A percentile compares a stretch with the other conserved stretches of the same genome.
Conservation (phyloP, 257 asterid genomes). For the Craterostigma plantagineum region DNA sequence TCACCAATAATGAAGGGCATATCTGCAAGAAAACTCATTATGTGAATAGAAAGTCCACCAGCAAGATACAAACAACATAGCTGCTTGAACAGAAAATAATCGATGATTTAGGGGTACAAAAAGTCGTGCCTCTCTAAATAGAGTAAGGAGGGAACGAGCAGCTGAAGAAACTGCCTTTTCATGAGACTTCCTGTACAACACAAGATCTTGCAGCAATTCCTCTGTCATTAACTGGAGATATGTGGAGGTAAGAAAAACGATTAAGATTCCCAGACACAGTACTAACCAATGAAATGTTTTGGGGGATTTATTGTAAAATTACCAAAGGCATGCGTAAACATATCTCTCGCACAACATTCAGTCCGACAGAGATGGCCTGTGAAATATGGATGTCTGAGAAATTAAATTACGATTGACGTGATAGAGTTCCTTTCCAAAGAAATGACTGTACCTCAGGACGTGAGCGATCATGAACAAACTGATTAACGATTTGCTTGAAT, state of each 20-base stretch:
- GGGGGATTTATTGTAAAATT: background rate
- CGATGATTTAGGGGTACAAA: background rate
- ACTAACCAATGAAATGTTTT: background rate
- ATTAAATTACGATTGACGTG: background rate
- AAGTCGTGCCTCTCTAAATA: constrained; percentile 65
- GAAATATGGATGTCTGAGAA: background rate
- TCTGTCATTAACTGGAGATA: constrained; percentile 83
- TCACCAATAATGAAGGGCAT: constrained; percentile 69
- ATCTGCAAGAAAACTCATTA: constrained; percentile 29
- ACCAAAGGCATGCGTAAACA: constrained; percentile 96
- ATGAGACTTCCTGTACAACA: constrained; percentile 58
- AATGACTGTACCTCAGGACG: constrained; percentile 60
- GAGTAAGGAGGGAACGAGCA: constrained; percentile 69
- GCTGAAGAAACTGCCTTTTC: constrained; percentile 88
- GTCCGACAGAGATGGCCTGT: constrained; percentile 86
- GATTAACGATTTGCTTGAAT: constrained; percentile 86
- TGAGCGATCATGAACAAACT: constrained; percentile 79
- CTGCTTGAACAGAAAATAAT: too few species aligned
- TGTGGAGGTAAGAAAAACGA: constrained; percentile 5
- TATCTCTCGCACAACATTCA: constrained; percentile 76
- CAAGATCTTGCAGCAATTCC: constrained; percentile 94
- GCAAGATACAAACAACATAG: too few species aligned
- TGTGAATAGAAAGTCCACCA: too few species aligned
- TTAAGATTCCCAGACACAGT: background rate
- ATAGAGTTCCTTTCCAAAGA: constrained; percentile 3